Conservation (phyloP, 805 yeast species). For the Lachancea mirantina region DNA sequence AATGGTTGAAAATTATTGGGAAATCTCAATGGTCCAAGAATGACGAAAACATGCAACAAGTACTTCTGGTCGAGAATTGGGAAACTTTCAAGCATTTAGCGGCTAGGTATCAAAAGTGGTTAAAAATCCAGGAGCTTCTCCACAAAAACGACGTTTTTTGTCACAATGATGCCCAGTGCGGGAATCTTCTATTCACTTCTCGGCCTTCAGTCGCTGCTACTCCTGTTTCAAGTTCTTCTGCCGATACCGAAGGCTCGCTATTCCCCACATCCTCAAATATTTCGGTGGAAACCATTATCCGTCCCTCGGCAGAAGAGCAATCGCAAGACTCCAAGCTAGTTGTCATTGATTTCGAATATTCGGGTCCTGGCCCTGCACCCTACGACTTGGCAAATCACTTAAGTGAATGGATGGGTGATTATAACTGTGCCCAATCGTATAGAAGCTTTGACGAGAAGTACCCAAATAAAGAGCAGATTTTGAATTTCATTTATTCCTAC, state of each 20-base stretch:
- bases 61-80: constrained; percentile 38
- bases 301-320: constrained; percentile 34
- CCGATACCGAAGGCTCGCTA: constrained; percentile 20
- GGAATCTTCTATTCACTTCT: constrained; percentile 69
- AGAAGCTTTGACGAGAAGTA: constrained; percentile 42
- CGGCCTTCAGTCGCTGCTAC: constrained; percentile 37
- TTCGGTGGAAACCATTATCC: constrained; percentile 27
- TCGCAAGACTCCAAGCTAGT: constrained; percentile 66
- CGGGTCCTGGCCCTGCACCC: constrained; percentile 85
- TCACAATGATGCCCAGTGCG: constrained; percentile 96
- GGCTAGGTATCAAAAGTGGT: constrained; percentile 53
- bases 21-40: constrained; percentile 33
- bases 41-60: constrained; percentile 30
- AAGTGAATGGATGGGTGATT: constrained; percentile 96
- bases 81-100: constrained; percentile 43
- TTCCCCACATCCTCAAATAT: constrained; percentile 26
- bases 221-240: constrained; percentile 9
- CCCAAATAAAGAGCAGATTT: constrained; percentile 63
- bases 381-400: constrained; percentile 90
- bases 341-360: constrained; percentile 94
- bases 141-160: constrained; percentile 55
- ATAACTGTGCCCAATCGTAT: constrained; percentile 48
- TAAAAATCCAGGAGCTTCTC: constrained; percentile 40
- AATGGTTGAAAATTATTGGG: constrained; percentile 56
- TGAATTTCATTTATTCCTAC: constrained; percentile 70